Evolutionary conservation across 1,284 basidiomycete species (phyloP).

Genomic region (Microbotryum silenes-acaulis): DNA sequence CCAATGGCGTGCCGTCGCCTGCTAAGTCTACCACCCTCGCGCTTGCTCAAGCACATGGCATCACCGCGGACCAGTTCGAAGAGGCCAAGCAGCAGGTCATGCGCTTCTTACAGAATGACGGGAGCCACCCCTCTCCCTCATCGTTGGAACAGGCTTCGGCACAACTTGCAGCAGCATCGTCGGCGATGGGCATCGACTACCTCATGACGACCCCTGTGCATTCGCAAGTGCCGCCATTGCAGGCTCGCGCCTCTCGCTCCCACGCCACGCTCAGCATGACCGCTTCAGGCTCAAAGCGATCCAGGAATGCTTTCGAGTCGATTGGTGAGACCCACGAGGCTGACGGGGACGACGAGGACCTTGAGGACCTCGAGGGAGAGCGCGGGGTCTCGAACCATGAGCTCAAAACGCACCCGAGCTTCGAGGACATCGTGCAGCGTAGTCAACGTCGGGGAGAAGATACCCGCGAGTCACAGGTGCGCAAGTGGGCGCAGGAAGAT

Average conservation of each 20-base stretch:
- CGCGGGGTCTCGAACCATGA: not conserved
- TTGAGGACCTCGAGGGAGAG: not conserved
- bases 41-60: slow-evolving; percentile 14
- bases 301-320: no score
- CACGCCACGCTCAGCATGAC: no score
- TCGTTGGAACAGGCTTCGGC: no score
- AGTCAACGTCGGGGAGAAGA: slow-evolving; percentile 7
- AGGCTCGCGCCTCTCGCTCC: no score
- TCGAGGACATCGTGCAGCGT: slow-evolving; percentile 19
- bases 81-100: slow-evolving; percentile 19
- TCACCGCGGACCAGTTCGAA: slow-evolving; percentile 23
- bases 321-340: no score
- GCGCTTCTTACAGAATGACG: slow-evolving; percentile 14
- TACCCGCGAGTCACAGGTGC: slow-evolving; percentile 3
- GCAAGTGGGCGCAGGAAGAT: slow-evolving; percentile 24
- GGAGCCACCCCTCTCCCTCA: no score
- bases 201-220: no score
- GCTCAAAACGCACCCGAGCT: slow-evolving; percentile 1
- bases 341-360: no score
- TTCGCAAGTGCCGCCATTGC: no score
- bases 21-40: slow-evolving; percentile 1
- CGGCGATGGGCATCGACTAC: no score
- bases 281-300: no score
- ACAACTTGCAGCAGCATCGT: no score
- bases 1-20: not conserved